phyloP scores from a whole-genome alignment of 148 eudicot species.

The Oxyria digyna region DNA sequence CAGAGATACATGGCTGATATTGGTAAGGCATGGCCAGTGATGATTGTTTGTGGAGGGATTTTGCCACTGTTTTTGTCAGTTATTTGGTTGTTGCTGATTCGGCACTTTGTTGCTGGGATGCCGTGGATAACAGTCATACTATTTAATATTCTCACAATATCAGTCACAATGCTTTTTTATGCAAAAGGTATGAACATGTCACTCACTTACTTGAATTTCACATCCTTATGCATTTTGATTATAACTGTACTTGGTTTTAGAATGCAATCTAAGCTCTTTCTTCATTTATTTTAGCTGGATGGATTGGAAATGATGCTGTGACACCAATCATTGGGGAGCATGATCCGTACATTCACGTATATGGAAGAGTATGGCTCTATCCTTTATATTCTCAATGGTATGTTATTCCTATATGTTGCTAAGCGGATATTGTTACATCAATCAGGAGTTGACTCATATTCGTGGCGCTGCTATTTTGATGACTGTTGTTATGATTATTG shows the following conservation, averaged over 20 bases:
- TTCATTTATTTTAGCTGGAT: constrained; percentile 57
- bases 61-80: constrained; percentile 74
- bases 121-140: constrained; percentile 89
- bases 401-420: neutral
- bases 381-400: neutral
- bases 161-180: constrained; percentile 81
- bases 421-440: constrained; percentile 9
- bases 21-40: constrained; percentile 86
- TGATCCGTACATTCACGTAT: constrained; percentile 72
- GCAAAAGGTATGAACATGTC: constrained; percentile 56
- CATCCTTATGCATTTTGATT: neutral
- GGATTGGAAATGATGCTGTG: constrained; percentile 91
- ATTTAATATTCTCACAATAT: constrained; percentile 66
- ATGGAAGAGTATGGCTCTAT: constrained; percentile 56
- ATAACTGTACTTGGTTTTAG: neutral
- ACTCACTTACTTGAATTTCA: neutral
- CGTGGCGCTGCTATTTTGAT: constrained; percentile 67
- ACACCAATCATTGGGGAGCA: constrained; percentile 84
- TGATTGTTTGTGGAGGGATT: constrained; percentile 89
- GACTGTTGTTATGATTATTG: constrained; percentile 62
- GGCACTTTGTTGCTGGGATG: constrained; percentile 92
- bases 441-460: constrained; percentile 79
- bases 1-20: constrained; percentile 98
- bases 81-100: constrained; percentile 83
- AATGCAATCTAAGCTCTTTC: neutral